Conservation (phyloP, 2,329 filamentous ascomycete species). For the Fusarium redolens region DNA sequence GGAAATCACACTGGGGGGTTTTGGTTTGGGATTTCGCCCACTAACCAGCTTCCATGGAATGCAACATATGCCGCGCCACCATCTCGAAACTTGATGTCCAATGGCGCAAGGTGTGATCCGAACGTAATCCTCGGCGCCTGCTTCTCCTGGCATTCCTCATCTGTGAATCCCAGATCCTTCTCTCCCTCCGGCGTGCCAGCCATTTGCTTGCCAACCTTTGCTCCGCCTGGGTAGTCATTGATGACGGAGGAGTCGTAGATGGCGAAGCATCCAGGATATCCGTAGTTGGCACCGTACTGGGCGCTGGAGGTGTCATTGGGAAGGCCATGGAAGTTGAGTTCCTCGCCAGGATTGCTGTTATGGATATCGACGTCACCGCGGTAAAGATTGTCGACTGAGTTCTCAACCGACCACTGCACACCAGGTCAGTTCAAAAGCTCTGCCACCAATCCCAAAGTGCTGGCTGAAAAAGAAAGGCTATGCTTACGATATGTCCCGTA, state of each 20-base stretch:
- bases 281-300: conserved; percentile 5
- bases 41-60: conserved; percentile 13
- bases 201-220: conserved; percentile 7
- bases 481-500: conserved; percentile 5
- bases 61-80: conserved; percentile 4
- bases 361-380: conserved; percentile 3
- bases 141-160: conserved; percentile 11
- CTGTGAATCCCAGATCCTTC: conserved; percentile 7
- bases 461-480: not conserved
- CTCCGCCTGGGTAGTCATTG: not conserved
- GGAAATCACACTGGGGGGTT: fast-evolving
- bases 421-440: not conserved
- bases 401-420: conserved; percentile 8
- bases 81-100: conserved; percentile 10
- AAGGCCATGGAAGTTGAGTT: conserved; percentile 12
- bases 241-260: conserved; percentile 6
- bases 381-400: conserved; percentile 17
- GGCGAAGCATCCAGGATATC: conserved; percentile 12
- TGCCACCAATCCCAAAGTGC: fast-evolving
- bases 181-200: not conserved
- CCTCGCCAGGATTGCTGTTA: conserved; percentile 12
- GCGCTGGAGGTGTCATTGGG: conserved; percentile 5
- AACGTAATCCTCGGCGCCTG: conserved; percentile 2
- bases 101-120: conserved; percentile 4
- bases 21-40: not conserved